phyloP scores from a whole-genome alignment of 352 stramenopile genomes.

The Globisporangium mamillatum region DNA sequence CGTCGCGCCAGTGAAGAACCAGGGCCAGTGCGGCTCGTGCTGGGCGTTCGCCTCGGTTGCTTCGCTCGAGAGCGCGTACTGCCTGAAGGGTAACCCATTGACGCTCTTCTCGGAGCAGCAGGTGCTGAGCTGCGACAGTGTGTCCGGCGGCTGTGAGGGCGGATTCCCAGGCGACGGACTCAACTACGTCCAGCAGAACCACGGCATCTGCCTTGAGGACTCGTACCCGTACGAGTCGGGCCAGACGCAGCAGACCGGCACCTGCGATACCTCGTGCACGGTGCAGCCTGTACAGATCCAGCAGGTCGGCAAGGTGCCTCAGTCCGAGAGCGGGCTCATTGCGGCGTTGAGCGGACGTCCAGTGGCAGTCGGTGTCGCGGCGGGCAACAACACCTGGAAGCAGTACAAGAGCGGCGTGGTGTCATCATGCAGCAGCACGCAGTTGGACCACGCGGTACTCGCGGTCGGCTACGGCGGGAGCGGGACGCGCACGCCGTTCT shows the following conservation, averaged over 20 bases:
- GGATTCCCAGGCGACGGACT: slow-evolving; percentile 88
- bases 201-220: slow-evolving; percentile 77
- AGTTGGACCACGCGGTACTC: slow-evolving; percentile 97
- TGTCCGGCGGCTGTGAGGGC: slow-evolving; percentile 87
- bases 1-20: slow-evolving; percentile 89
- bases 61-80: slow-evolving; percentile 89
- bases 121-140: slow-evolving; percentile 87
- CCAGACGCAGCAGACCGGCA: slow-evolving; percentile 23
- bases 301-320: slow-evolving; percentile 52
- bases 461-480: slow-evolving; percentile 92
- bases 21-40: slow-evolving; percentile 96
- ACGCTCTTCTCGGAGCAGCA: slow-evolving; percentile 92
- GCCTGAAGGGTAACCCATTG: slow-evolving; percentile 66
- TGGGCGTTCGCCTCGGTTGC: slow-evolving; percentile 96
- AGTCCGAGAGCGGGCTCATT: slow-evolving; percentile 80
- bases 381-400: slow-evolving; percentile 94
- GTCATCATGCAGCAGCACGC: slow-evolving; percentile 62
- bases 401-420: slow-evolving; percentile 96
- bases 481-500: slow-evolving; percentile 46
- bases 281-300: slow-evolving; percentile 31
- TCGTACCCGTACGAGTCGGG: slow-evolving; percentile 84
- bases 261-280: slow-evolving; percentile 37
- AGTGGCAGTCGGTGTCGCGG: slow-evolving; percentile 94
- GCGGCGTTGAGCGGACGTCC: slow-evolving; percentile 88
- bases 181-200: slow-evolving; percentile 77